Evolutionary conservation across 306 rosid genomes (phyloP), one percentile per base, ranked within the genome.

Genomic region (cucumber (Cucumis sativus)): DNA sequence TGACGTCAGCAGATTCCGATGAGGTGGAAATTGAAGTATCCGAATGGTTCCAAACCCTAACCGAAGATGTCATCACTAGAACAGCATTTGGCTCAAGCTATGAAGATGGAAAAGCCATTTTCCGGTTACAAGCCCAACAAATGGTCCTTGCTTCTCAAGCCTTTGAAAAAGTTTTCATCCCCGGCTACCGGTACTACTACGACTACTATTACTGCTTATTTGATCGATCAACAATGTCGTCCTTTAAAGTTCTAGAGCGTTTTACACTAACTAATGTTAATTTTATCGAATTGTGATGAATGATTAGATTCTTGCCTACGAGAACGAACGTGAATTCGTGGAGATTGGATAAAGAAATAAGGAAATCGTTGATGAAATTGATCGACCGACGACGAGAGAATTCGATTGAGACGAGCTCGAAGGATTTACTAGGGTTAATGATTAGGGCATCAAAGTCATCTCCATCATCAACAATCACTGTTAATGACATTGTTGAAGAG

Each of bases 1-100:
- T 47, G 54, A 84, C 82, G 91, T 43, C 77, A 69, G 51, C 77
- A 59, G 78, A 81, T 41, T 75, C 83, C 6, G 96, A 90, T 10
- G 98, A 96, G 88, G 91, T 92, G 21, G 99, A 96, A 81, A 80
- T 96, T 8, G 99, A 96, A 84, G 98, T 96, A 28, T 89, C 96
- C 0, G 94, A 96, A 79, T 89, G 91, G 82, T 96, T 91, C 84
- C 94, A 89, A 77, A 91, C 77, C 67, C 82, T 96, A 65, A 91
- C 98, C 0, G 99, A 92, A 81, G 99, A 96, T 6, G 89, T 92
- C 7, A 91, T 96, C 17, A 92, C 97, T 3, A 85, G 93, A 28
- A 72, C 98, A 0, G 98, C 97, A 4, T 96, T 96, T 2, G 99
- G 99, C 77, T 87, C 88, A 71, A 92, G 99, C 86, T 92, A 92